Conservation (phyloP, 768 basidiomycete genomes). For the Coprinopsis sp. region DNA sequence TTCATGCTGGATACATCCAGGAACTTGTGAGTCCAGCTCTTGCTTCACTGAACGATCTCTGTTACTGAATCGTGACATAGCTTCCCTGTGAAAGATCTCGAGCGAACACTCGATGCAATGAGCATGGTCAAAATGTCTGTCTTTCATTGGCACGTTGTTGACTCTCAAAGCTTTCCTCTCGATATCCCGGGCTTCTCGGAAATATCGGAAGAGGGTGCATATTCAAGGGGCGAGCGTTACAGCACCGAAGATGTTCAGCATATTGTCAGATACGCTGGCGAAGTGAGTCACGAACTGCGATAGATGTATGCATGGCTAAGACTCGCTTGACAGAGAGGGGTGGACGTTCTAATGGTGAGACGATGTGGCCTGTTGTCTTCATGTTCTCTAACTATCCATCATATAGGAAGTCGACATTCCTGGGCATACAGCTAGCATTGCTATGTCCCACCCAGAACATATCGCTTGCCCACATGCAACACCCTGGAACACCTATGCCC, state of each 20-base stretch:
- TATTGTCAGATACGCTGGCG: conserved; percentile 61
- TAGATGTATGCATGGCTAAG: conserved; percentile 25
- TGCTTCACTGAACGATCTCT: background rate
- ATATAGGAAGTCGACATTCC: conserved; percentile 76
- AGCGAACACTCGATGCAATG: conserved; percentile 72
- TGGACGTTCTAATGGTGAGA: conserved; percentile 64
- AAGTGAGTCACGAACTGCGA: conserved; percentile 37
- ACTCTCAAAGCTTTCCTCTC: conserved; percentile 78
- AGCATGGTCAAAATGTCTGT: conserved; percentile 71
- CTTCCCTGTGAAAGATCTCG: conserved; percentile 60
- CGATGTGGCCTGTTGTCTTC: conserved; percentile 13
- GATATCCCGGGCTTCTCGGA: conserved; percentile 56
- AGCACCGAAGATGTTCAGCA: conserved; percentile 47
- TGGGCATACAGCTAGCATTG: conserved; percentile 72
- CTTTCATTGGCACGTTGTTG: conserved; percentile 81
- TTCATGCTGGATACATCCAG: conserved; percentile 79
- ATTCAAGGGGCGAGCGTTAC: conserved; percentile 53
- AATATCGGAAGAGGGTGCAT: conserved; percentile 62
- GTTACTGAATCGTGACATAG: conserved; percentile 23
- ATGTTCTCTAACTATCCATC: background rate
- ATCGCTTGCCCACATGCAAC: conserved; percentile 58
- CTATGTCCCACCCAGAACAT: conserved; percentile 62
- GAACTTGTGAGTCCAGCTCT: conserved; percentile 50
- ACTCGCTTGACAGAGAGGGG: conserved; percentile 46
- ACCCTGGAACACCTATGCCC: conserved; percentile 60